Conservation (phyloP, 148 eudicot genomes). For the Nyssa sinensis region DNA sequence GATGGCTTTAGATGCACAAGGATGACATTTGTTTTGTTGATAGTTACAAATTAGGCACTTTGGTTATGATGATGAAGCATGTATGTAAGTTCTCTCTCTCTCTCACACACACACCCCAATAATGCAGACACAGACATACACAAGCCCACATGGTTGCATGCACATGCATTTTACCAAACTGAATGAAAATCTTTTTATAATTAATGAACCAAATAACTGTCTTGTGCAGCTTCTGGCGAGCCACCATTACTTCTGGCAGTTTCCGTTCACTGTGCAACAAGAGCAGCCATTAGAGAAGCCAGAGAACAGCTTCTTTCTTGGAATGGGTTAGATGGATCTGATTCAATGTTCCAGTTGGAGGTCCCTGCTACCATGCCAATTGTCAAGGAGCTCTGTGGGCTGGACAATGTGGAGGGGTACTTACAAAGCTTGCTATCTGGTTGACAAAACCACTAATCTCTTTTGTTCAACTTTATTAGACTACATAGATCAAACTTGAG, state of each 20-base stretch:
- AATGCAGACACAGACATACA: too few species aligned
- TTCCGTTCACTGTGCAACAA: conserved; percentile 81
- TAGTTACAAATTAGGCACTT: too few species aligned
- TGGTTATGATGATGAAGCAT: too few species aligned
- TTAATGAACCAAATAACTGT: neutral
- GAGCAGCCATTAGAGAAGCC: conserved; percentile 87
- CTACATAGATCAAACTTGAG: too few species aligned
- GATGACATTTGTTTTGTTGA: too few species aligned
- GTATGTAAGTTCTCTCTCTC: too few species aligned
- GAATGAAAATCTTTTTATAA: neutral
- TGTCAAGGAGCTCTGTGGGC: conserved; percentile 86
- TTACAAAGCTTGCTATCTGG: conserved; percentile 34
- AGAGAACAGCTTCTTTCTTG: conserved; percentile 64
- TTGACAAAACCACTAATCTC: neutral
- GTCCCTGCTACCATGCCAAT: conserved; percentile 92
- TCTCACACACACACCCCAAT: too few species aligned
- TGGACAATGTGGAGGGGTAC: conserved; percentile 60
- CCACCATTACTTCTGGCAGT: conserved; percentile 84
- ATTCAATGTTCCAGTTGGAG: conserved; percentile 51
- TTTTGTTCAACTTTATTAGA: too few species aligned
- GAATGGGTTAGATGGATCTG: conserved; percentile 39
- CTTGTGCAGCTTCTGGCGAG: conserved; percentile 88
- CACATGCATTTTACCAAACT: neutral
- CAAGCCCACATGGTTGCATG: neutral
- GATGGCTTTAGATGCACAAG: too few species aligned